These are phyloP conservation scores for Microdochium bolleyi DNA, from an alignment of 2,329 filamentous ascomycete species.

Conservation along the genomic window DNA sequence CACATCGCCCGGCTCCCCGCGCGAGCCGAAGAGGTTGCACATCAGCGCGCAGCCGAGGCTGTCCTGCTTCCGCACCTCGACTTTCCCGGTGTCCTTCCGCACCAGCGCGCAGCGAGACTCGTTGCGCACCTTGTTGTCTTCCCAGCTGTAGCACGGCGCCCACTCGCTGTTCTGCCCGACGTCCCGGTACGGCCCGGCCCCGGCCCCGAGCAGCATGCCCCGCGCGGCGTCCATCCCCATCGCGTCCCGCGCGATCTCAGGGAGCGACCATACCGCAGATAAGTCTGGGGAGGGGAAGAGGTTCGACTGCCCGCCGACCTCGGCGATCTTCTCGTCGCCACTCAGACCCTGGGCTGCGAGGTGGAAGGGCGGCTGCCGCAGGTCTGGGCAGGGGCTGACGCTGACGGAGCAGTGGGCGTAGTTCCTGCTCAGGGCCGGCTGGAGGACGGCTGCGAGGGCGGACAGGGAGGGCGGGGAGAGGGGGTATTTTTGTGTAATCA, in stretches of 20 bases:
- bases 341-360: constrained; percentile 31
- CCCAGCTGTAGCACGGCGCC: constrained; percentile 16
- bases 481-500: constrained; percentile 7
- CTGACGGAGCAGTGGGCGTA: constrained; percentile 12
- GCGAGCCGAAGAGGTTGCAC: constrained; percentile 31
- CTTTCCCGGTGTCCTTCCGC: constrained; percentile 3
- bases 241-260: constrained; percentile 15
- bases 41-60: constrained; percentile 29
- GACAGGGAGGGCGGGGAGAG: constrained; percentile 16
- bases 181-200: constrained; percentile 31
- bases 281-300: constrained; percentile 26
- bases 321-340: constrained; percentile 24
- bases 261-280: constrained; percentile 22
- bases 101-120: constrained; percentile 18
- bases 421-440: constrained; percentile 10
- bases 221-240: constrained; percentile 24
- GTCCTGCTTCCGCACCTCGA: constrained; percentile 12
- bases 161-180: constrained; percentile 33
- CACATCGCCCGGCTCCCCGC: constrained; percentile 22
- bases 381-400: constrained; percentile 24
- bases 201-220: constrained; percentile 30
- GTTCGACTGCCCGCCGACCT: constrained; percentile 34
- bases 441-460: constrained; percentile 13
- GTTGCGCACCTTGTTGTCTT: constrained; percentile 12
- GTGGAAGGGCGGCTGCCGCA: constrained; percentile 25